phyloP scores from a whole-genome alignment of 441 rosid species.

The Populus hybrid region DNA sequence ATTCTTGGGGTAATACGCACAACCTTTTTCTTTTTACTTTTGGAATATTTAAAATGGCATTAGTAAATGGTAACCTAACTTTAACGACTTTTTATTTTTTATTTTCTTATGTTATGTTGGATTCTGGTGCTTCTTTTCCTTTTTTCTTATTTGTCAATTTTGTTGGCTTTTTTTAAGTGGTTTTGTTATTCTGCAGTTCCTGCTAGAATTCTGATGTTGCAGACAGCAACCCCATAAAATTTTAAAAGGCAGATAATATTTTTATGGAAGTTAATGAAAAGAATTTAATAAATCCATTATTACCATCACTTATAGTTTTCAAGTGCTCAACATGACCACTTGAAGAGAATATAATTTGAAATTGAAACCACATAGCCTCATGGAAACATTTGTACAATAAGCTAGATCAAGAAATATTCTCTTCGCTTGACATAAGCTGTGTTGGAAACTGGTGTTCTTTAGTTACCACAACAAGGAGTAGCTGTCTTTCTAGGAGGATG shows the following conservation, averaged over 20 bases:
- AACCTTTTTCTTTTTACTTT: not conserved
- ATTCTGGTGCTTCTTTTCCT: not conserved
- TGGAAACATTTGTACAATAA: not conserved
- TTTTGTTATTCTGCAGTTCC: not conserved
- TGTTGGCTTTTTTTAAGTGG: not conserved
- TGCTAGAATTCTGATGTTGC: not conserved
- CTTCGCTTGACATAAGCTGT: not conserved
- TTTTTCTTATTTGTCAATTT: not conserved
- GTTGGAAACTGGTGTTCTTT: not conserved
- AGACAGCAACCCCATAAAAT: too few relatives aligned
- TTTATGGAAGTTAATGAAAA: not conserved
- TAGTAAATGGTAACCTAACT: not conserved
- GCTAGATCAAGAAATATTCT: not conserved
- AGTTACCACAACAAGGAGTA: not conserved
- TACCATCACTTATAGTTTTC: not conserved
- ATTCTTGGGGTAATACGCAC: slow-evolving; percentile 70
- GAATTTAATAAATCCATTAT: not conserved
- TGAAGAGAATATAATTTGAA: too few relatives aligned
- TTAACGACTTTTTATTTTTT: not conserved
- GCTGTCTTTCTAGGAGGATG: not conserved
- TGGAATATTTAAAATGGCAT: slow-evolving; percentile 5
- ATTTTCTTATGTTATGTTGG: not conserved
- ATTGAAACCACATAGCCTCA: not conserved
- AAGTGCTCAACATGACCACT: too few relatives aligned
- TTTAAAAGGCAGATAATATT: not conserved